Base-by-base conservation (phyloP, 75 land plant genomes). In the Isoetes taiwanensis region DNA sequence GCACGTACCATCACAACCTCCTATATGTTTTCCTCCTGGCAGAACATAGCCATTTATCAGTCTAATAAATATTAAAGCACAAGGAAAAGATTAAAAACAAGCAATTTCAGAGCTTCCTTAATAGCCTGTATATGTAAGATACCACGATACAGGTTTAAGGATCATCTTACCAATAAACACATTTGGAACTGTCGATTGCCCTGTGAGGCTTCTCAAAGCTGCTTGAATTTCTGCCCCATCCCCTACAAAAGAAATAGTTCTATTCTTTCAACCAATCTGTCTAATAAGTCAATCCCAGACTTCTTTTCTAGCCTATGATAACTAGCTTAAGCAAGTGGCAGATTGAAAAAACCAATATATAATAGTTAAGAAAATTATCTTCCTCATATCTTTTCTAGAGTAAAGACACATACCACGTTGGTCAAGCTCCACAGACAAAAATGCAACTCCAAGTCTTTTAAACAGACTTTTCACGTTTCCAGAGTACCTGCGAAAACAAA, bases 181-280 rank as follows among this genome's bases (percentile, higher is more conserved):
- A 70, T 88, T 84, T 3, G 95, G 95, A 23, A 88, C 95, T 1
- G 95, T 84, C 42, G 64, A 68, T 43, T 84, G 95, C 39, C 95
- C 82, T 41, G 90, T 88, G 19, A 88, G 55, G 46, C 78, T 69
- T 50, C 74, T 73, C 52, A 88, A 63, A 1, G 77, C 73, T 61
- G 67, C 83, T 56, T 88, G 95, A 40, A 88, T 9, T 40, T 81
- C 86, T 53, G 66, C 67, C 24, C 77, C 85, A 59, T 81, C 82
- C 70, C 74, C 95, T 86, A 55, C 8, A 64, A 57, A 24, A 57
- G 4, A 28, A 55, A 55, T 16, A 48, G 20, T 5, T 16, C 52
- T 8, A 48, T 9, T 8, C 21, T 9, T n/a, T n/a, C n/a, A n/a
- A n/a, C n/a, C n/a, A n/a, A n/a, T n/a, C n/a, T n/a, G n/a, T n/a